Evolutionary conservation across 768 basidiomycete genomes (phyloP).

Genomic region (Artomyces pyxidatus): DNA sequence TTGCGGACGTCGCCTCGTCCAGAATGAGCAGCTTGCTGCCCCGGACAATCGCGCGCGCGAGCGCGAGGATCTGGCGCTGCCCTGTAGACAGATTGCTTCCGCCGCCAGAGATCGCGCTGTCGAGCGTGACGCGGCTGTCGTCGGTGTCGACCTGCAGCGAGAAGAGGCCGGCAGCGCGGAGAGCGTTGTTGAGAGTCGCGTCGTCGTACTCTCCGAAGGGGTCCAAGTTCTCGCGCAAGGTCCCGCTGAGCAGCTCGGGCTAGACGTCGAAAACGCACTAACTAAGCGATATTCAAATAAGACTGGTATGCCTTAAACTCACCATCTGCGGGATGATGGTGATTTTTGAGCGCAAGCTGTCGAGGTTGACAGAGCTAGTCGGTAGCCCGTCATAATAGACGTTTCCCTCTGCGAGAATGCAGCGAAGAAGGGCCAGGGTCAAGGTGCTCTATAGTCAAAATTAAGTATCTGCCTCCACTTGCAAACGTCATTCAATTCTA

Average conservation of each 20-base stretch:
- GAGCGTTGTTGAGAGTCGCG: slow-evolving; percentile 37
- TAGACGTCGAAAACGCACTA: slow-evolving; percentile 6
- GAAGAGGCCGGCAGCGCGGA: slow-evolving; percentile 41
- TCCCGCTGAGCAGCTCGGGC: slow-evolving; percentile 48
- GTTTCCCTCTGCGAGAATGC: slow-evolving; percentile 44
- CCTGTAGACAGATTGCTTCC: slow-evolving; percentile 47
- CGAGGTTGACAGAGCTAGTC: slow-evolving; percentile 40
- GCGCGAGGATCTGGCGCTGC: slow-evolving; percentile 50
- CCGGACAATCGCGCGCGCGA: slow-evolving; percentile 51
- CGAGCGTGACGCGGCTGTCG: slow-evolving; percentile 32
- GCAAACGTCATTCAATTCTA: too few relatives aligned
- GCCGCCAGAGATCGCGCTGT: slow-evolving; percentile 35
- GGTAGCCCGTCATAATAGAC: slow-evolving; percentile 44
- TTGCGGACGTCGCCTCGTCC: slow-evolving; percentile 37
- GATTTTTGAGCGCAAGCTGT: slow-evolving; percentile 42
- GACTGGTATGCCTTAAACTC: slow-evolving; percentile 20
- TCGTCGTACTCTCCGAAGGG: slow-evolving; percentile 52
- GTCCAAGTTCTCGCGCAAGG: slow-evolving; percentile 49
- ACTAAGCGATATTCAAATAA: neutral
- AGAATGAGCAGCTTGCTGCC: slow-evolving; percentile 48
- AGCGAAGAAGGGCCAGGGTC: slow-evolving; percentile 44
- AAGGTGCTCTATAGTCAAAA: too few relatives aligned
- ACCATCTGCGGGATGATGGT: slow-evolving; percentile 56
- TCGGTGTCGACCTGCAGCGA: slow-evolving; percentile 30
- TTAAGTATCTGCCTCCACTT: too few relatives aligned